These are phyloP conservation scores for Ramularia collo-cygni DNA, from an alignment of 2,329 filamentous ascomycete genomes.

Conservation along the genomic window DNA sequence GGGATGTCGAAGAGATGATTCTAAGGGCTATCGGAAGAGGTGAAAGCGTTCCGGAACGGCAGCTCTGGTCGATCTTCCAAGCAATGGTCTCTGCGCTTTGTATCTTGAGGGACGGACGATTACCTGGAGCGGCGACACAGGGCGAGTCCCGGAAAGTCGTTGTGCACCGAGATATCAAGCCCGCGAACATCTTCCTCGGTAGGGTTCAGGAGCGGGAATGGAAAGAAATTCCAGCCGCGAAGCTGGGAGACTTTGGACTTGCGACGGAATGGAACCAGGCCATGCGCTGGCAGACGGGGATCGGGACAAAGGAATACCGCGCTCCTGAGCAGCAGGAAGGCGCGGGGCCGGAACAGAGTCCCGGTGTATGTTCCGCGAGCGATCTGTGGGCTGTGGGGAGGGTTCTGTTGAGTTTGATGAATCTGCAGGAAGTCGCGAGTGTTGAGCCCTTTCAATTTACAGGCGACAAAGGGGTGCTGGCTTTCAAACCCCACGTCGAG, in stretches of 20 bases:
- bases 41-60: not conserved
- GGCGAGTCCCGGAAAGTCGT: not conserved
- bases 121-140: not conserved
- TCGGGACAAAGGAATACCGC: too few relatives aligned
- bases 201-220: not conserved
- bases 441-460: too few relatives aligned
- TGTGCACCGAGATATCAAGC: constrained; percentile 1
- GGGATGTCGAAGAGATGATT: not conserved
- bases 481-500: too few relatives aligned
- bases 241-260: constrained; percentile 9
- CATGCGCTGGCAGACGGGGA: too few relatives aligned
- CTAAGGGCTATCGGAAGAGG: not conserved
- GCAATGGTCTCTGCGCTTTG: not conserved
- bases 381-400: constrained; percentile 6
- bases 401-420: constrained; percentile 7
- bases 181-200: constrained; percentile 4
- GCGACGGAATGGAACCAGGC: not conserved
- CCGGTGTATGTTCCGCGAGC: not conserved
- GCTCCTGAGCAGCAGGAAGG: too few relatives aligned
- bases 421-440: not conserved
- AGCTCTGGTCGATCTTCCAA: constrained; percentile 1
- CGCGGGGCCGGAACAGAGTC: not conserved
- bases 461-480: too few relatives aligned
- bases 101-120: not conserved
- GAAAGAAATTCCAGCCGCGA: not conserved